Percentiles rank a stretch among this genome's conserved stretches.
These are phyloP conservation scores for Aspergillus pseudoglaucus DNA, from an alignment of 2,329 filamentous ascomycete genomes.

Conservation along the genomic window DNA sequence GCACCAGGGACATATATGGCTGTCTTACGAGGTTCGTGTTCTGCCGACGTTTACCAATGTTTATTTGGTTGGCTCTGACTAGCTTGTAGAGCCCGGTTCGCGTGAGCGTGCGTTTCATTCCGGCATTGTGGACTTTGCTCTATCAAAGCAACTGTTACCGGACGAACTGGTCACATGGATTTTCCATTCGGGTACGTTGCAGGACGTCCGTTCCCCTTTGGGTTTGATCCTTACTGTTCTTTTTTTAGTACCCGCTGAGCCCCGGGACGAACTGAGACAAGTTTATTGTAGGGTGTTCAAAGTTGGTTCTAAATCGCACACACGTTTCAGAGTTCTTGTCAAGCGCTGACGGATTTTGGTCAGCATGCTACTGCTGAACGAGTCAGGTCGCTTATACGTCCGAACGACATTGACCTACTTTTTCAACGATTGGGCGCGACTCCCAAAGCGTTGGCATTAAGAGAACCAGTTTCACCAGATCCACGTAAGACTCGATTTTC, in stretches of 20 bases:
- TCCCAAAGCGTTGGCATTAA: constrained; percentile 38
- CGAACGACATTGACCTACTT: constrained; percentile 41
- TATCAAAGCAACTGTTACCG: constrained; percentile 46
- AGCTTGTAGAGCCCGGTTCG: constrained; percentile 38
- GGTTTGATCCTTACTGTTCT: constrained; percentile 4
- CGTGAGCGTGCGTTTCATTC: constrained; percentile 57
- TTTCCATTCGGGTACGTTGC: constrained; percentile 27
- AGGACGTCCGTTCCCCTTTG: constrained; percentile 2
- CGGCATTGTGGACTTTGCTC: constrained; percentile 54
- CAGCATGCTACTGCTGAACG: constrained; percentile 24
- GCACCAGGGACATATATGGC: constrained; percentile 22
- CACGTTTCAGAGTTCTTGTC: not conserved
- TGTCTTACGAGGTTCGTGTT: constrained; percentile 27
- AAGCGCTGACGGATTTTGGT: not conserved
- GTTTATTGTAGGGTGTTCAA: constrained; percentile 55
- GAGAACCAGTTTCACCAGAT: constrained; percentile 22
- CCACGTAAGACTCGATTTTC: constrained; percentile 15
- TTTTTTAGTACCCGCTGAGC: constrained; percentile 46
- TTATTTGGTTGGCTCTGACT: constrained; percentile 8
- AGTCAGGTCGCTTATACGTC: constrained; percentile 32
- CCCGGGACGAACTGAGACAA: constrained; percentile 49
- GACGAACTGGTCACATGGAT: constrained; percentile 64
- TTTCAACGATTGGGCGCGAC: constrained; percentile 55
- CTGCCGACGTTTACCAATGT: not conserved
- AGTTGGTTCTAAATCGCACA: constrained; percentile 29